Base-by-base conservation (phyloP, 2,329 filamentous ascomycete species). In the Colletotrichum scovillei region DNA sequence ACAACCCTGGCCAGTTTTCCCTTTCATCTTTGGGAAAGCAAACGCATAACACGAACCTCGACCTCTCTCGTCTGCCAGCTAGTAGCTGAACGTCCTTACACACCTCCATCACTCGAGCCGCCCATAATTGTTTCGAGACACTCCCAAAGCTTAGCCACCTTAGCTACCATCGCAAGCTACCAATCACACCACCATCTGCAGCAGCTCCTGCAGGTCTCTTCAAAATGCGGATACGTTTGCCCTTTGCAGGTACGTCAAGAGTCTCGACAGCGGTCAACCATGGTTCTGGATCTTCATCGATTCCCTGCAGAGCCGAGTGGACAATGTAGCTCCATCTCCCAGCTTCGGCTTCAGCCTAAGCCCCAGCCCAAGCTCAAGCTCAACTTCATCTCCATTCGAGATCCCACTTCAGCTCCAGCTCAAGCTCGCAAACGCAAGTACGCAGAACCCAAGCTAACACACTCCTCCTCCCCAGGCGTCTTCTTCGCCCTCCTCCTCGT, bases 161-260 rank as follows among this genome's bases (percentile, higher is more conserved):
- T 42, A 69, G 46, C 67, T 66, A 62, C 67, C 53, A n/a, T 38
- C 14, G 22, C n/a, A 16, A 28, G n/a, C 56, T 56, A 60, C 60
- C 67, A 71, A 66, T 73, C 60, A 70, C 35, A 65, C 60, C 53
- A 52, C 49, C 26, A 24, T 53, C 55, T 42, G 58, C 46, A 52
- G 59, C 52, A 74, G 55, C 53, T 72, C 62, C 74, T 38, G 59
- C 70, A 70, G 67, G 72, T 58, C 63, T 59, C 63, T 73, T 75
- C 68, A 74, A 77, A 69, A 97, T 97, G 93, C 93, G 94, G 83
- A 94, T 98, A 86, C 91, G 95, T 80, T 90, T 95, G 79, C 93
- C 94, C 68, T 97, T 98, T 81, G 95, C 95, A 85, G 94, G 95
- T 97, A 86, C 80, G 90, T 74, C 35, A 71, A 24, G 32, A 56